These are phyloP conservation scores for Mucor indicus DNA, from an alignment of 371 early-diverging fungal genomes.

Conservation along the genomic window DNA sequence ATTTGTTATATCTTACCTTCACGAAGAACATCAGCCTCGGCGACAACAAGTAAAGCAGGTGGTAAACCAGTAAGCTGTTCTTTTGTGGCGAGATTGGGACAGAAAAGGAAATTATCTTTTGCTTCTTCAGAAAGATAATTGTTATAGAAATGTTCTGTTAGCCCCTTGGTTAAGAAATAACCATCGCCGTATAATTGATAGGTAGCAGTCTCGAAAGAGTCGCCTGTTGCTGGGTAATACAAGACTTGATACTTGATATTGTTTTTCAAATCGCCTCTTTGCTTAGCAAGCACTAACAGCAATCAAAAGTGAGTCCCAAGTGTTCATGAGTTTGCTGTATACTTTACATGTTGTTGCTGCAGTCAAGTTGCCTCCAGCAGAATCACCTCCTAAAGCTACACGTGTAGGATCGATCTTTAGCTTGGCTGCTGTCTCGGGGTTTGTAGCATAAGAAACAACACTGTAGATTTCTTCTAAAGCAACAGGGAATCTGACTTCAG, in stretches of 20 bases:
- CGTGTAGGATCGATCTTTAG: slow-evolving; percentile 14
- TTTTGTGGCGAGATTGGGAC: slow-evolving; percentile 5
- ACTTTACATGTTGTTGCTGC: slow-evolving; percentile 7
- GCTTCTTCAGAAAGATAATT: slow-evolving; percentile 10
- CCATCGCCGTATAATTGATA: slow-evolving; percentile 10
- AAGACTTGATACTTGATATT: slow-evolving; percentile 6
- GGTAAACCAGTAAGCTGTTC: slow-evolving; percentile 11
- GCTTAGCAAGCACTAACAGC: slow-evolving; percentile 21
- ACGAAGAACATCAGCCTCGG: slow-evolving; percentile 14
- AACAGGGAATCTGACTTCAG: slow-evolving; percentile 27
- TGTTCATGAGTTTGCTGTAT: too few species aligned
- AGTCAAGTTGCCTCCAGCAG: slow-evolving; percentile 24
- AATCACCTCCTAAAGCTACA: slow-evolving; percentile 24
- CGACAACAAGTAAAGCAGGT: slow-evolving; percentile 14
- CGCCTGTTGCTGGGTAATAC: slow-evolving; percentile 16
- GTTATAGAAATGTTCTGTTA: slow-evolving; percentile 10
- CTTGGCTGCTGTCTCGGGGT: neutral
- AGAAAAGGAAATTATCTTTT: slow-evolving; percentile 8
- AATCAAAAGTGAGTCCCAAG: neutral
- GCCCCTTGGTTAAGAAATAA: neutral
- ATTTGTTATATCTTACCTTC: too few species aligned
- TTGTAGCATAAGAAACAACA: slow-evolving; percentile 10
- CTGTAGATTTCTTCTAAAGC: slow-evolving; percentile 27
- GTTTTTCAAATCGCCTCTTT: slow-evolving; percentile 1
- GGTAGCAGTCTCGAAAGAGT: slow-evolving; percentile 4